Evolutionary conservation across 1,284 basidiomycete species (phyloP), one percentile per base, ranked within the genome.

Genomic region (Xerocomus nothofagi): DNA sequence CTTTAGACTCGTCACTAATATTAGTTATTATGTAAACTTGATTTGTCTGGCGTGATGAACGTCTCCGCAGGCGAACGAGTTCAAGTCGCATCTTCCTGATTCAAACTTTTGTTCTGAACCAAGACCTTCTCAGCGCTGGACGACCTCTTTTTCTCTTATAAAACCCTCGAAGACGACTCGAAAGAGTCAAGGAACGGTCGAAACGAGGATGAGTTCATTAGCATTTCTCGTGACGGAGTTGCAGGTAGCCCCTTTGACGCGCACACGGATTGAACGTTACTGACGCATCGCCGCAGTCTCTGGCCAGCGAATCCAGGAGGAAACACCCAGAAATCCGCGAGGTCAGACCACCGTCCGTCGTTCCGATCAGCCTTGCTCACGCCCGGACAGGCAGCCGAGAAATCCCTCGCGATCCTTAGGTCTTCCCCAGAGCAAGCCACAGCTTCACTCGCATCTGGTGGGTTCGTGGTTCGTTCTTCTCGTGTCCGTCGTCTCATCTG

Each of bases 321-420:
- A 86, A 88, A 58, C 83, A 93, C 64, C 84, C 88, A 14, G 88
- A 93, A 63, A 86, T 93, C 56, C 84, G 84, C 57, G 89, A 93
- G 76, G 90, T 90, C 39, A 53, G 42, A 33, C 15, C 20, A 43
- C 23, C 5, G 1, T 12, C 2, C 12, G 12, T 26, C 12, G 12
- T 14, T 39, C 23, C 18, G n/a, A 33, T 12, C 6, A 6, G 11
- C 36, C 12, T 30, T 38, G 39, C 45, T 53, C 36, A 61, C 47
- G 17, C 17, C 27, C 32, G 2, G 20, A 60, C 51, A 88, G 84
- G 91, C 92, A 24, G 87, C 90, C 30, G 92, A 95, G 70, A 88
- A 87, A 60, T 91, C 91, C 0, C 68, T 95, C 30, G 80, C 87
- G 7, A 84, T 93, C 15, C 73, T 93, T n/a, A 77, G 84, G 51